These are phyloP conservation scores for Tricholoma furcatifolium DNA, from an alignment of 768 basidiomycete species.

Conservation along the genomic window DNA sequence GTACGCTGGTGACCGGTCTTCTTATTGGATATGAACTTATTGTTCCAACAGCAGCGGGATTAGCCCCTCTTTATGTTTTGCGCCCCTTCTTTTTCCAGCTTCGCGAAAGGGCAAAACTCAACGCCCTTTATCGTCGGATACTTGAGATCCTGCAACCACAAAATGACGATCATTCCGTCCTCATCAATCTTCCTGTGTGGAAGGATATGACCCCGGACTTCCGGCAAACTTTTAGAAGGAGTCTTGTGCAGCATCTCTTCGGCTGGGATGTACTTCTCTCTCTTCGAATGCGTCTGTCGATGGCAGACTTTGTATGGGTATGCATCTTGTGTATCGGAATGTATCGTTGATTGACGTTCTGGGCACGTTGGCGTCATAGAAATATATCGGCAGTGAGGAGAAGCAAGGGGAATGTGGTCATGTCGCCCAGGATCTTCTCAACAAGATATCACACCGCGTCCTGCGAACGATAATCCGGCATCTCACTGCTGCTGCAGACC, in stretches of 20 bases:
- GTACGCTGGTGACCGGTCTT: conserved; percentile 22
- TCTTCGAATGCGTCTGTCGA: conserved; percentile 54
- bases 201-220: conserved; percentile 33
- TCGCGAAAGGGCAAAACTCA: conserved; percentile 32
- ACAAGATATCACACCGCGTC: conserved; percentile 50
- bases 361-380: conserved; percentile 28
- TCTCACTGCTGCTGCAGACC: conserved; percentile 41
- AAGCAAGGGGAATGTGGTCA: conserved; percentile 46
- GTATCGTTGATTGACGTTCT: neutral
- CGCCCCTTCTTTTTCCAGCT: conserved; percentile 52
- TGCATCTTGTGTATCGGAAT: conserved; percentile 1
- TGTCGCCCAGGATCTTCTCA: conserved; percentile 51
- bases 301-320: conserved; percentile 53
- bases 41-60: conserved; percentile 32
- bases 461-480: conserved; percentile 59
- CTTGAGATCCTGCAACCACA: conserved; percentile 41
- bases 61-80: conserved; percentile 48
- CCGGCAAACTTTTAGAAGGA: conserved; percentile 44
- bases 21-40: neutral
- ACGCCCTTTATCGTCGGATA: conserved; percentile 39
- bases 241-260: conserved; percentile 57
- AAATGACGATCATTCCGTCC: conserved; percentile 31
- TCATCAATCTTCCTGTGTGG: conserved; percentile 29
- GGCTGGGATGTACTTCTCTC: conserved; percentile 56
- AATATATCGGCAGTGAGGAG: conserved; percentile 42